A percentile compares a stretch with the other conserved stretches of the same genome.
These are phyloP conservation scores for Debaryomycetaceae sp. DNA, from an alignment of 1,139 yeast genomes.

Conservation along the genomic window DNA sequence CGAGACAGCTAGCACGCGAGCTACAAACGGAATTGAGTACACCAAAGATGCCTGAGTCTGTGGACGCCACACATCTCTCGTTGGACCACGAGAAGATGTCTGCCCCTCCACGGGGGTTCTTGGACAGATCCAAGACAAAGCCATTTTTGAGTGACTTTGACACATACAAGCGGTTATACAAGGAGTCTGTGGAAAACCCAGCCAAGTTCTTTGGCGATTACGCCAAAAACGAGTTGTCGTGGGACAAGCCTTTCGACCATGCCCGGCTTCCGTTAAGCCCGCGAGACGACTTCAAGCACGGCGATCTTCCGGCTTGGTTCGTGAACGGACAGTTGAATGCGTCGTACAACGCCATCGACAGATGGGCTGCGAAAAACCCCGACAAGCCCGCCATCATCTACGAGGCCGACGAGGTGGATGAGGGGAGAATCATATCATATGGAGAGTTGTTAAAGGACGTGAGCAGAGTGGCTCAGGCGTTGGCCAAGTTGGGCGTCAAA, in stretches of 20 bases:
- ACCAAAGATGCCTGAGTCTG: conserved; percentile 2
- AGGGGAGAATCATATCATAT: conserved; percentile 62
- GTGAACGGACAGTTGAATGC: conserved; percentile 76
- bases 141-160: conserved; percentile 52
- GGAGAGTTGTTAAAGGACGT: conserved; percentile 70
- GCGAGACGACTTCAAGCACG: conserved; percentile 53
- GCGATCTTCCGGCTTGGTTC: conserved; percentile 76
- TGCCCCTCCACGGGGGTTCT: conserved; percentile 57
- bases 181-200: conserved; percentile 68
- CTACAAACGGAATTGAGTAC: too few relatives aligned
- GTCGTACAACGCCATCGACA: conserved; percentile 72
- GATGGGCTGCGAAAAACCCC: conserved; percentile 73
- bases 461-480: conserved; percentile 66
- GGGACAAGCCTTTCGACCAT: conserved; percentile 61
- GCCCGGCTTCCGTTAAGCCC: conserved; percentile 54
- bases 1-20: too few relatives aligned
- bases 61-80: conserved; percentile 21
- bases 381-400: conserved; percentile 72
- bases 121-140: conserved; percentile 44
- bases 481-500: conserved; percentile 62
- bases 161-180: conserved; percentile 57
- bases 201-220: conserved; percentile 58
- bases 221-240: conserved; percentile 55
- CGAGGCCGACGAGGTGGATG: conserved; percentile 74
- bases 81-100: conserved; percentile 43